Percentiles rank a stretch among this genome's conserved stretches.
Evolutionary conservation across 306 rosid genomes (phyloP).

Genomic region (Lathyrus tuberosus): DNA sequence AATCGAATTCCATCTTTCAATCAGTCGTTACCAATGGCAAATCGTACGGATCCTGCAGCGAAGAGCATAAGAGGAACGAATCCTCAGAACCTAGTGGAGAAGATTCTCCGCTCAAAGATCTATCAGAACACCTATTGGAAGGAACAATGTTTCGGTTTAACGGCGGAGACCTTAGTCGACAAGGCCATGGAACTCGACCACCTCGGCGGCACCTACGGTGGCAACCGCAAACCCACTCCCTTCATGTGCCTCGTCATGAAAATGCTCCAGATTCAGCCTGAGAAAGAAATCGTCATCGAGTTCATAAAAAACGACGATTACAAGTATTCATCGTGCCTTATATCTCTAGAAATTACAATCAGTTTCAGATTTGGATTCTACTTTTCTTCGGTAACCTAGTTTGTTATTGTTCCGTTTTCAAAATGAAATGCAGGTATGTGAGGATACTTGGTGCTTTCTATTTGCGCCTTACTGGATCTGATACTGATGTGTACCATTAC

Average conservation of each 20-base stretch:
- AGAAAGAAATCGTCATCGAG: slow-evolving; percentile 96
- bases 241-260: slow-evolving; percentile 96
- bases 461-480: slow-evolving; percentile 89
- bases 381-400: not conserved
- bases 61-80: slow-evolving; percentile 93
- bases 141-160: slow-evolving; percentile 95
- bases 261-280: slow-evolving; percentile 99
- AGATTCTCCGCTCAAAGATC: slow-evolving; percentile 91
- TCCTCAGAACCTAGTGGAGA: slow-evolving; percentile 95
- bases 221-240: slow-evolving; percentile 90
- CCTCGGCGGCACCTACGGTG: slow-evolving; percentile 91
- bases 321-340: slow-evolving; percentile 48
- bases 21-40: slow-evolving; percentile 60
- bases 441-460: slow-evolving; percentile 94
- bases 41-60: slow-evolving; percentile 95
- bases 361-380: not conserved
- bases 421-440: slow-evolving; percentile 60
- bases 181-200: slow-evolving; percentile 98
- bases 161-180: slow-evolving; percentile 95
- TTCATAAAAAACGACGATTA: slow-evolving; percentile 93
- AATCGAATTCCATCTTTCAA: slow-evolving; percentile 8
- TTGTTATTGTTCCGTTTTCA: not conserved
- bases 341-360: not conserved
- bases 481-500: slow-evolving; percentile 80
- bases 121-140: slow-evolving; percentile 94